Evolutionary conservation across 805 yeast species (phyloP).

Genomic region (Kurtzmaniella fragi): DNA sequence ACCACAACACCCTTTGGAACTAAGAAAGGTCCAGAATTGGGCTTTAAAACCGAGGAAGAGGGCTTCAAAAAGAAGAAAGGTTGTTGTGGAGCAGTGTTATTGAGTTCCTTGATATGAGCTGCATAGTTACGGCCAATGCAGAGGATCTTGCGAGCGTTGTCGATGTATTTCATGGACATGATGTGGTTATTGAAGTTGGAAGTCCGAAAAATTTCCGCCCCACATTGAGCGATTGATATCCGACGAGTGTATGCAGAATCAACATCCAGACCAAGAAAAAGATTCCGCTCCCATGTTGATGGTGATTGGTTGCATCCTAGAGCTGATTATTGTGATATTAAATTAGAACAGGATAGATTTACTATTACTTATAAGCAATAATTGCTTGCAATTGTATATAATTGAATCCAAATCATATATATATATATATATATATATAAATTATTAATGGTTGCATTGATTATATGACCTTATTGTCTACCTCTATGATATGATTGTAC

Average conservation of each 20-base stretch:
- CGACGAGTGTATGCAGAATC: background rate
- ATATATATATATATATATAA: no score
- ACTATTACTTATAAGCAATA: no score
- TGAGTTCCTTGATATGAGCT: conserved; percentile 90
- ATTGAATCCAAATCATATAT: no score
- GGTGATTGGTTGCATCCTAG: no score
- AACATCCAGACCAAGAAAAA: background rate
- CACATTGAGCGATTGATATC: background rate
- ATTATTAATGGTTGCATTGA: no score
- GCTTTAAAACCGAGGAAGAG: conserved; percentile 61
- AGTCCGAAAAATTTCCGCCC: background rate
- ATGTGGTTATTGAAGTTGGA: no score
- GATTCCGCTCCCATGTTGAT: no score
- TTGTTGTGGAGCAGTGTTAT: conserved; percentile 72
- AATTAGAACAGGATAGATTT: no score
- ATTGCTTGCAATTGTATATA: no score
- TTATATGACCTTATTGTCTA: no score
- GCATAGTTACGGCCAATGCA: conserved; percentile 97
- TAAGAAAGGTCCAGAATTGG: conserved; percentile 65
- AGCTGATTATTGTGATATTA: no score
- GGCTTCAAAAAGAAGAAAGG: conserved; percentile 96
- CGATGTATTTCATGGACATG: conserved; percentile 41
- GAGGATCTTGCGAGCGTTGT: conserved; percentile 68
- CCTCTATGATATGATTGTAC: no score
- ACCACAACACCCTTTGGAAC: conserved; percentile 76